Percentiles rank a stretch among this genome's conserved stretches.
Evolutionary conservation across 345 rosid genomes (phyloP).

Genomic region (Aethionema arabicum): DNA sequence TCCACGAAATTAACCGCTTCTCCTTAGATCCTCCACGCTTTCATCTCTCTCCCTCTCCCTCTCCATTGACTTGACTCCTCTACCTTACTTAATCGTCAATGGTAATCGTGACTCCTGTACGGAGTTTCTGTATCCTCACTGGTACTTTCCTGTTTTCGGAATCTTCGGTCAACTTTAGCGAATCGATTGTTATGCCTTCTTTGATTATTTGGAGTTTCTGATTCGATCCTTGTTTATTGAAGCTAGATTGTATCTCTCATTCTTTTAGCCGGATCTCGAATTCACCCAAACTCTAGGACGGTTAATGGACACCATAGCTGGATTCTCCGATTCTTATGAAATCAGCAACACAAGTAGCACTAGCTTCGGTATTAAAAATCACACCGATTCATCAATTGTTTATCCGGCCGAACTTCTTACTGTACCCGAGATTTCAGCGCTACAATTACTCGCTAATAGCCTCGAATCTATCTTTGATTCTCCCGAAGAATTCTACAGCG

Average conservation of each 20-base stretch:
- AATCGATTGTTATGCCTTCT: too few species aligned
- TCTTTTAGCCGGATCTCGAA: background rate
- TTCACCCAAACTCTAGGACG: background rate
- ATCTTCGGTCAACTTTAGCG: too few species aligned
- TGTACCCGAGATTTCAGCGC: slow-evolving; percentile 43
- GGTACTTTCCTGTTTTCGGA: too few species aligned
- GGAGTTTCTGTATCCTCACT: too few species aligned
- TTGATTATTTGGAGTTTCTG: background rate
- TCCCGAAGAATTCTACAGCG: slow-evolving; percentile 54
- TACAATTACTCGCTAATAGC: slow-evolving; percentile 54
- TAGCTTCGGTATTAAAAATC: slow-evolving; percentile 32
- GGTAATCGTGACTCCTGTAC: too few species aligned
- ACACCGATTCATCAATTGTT: slow-evolving; percentile 32
- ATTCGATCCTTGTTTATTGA: slow-evolving; percentile 6
- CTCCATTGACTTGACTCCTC: too few species aligned
- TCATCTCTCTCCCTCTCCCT: too few species aligned
- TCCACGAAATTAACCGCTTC: too few species aligned
- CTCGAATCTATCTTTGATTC: slow-evolving; percentile 58
- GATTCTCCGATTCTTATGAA: slow-evolving; percentile 68
- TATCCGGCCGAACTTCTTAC: slow-evolving; percentile 18
- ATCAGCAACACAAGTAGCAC: slow-evolving; percentile 56
- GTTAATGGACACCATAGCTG: slow-evolving; percentile 46
- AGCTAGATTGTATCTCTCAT: slow-evolving; percentile 1
- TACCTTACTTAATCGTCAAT: too few species aligned
- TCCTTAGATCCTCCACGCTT: too few species aligned